Conservation (phyloP, 2,329 filamentous ascomycete genomes). For the Arthrocladium fulminans region DNA sequence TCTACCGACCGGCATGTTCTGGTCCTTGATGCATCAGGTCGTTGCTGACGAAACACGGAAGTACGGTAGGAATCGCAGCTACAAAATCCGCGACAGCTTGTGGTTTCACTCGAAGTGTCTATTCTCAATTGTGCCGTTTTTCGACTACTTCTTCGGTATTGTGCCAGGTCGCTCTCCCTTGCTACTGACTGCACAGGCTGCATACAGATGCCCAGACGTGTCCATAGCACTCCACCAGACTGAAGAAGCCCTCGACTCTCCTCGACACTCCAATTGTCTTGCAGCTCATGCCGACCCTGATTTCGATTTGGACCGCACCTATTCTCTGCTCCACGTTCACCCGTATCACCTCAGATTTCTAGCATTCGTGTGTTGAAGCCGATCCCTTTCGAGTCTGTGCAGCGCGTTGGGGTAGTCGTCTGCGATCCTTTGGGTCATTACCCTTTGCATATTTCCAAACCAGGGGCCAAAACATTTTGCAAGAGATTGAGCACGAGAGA, state of each 20-base stretch:
- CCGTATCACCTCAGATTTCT: not conserved
- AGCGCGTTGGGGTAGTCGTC: not conserved
- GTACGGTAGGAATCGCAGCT: slow-evolving; percentile 1
- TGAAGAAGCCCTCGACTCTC: not conserved
- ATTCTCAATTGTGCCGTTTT: not conserved
- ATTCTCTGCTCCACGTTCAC: slow-evolving; percentile 1
- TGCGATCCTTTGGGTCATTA: not conserved
- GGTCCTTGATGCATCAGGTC: not conserved
- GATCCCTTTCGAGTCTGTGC: not conserved
- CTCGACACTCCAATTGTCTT: not conserved
- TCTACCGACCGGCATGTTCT: not conserved
- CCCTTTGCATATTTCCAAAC: not conserved
- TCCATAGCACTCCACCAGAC: slow-evolving; percentile 1
- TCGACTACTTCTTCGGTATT: not conserved
- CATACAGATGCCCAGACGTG: not conserved
- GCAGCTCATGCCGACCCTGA: slow-evolving; percentile 12
- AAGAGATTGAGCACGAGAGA: not conserved
- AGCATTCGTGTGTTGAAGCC: not conserved
- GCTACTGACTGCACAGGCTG: not conserved
- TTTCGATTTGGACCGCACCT: slow-evolving; percentile 16
- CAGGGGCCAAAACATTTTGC: not conserved
- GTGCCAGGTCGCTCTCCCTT: not conserved
- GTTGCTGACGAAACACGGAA: not conserved
- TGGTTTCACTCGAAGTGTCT: not conserved
- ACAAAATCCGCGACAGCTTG: not conserved